A percentile compares a stretch with the other conserved stretches of the same genome.
These are phyloP conservation scores for Acaromyces ingoldii DNA, from an alignment of 1,284 basidiomycete genomes.

Conservation along the genomic window DNA sequence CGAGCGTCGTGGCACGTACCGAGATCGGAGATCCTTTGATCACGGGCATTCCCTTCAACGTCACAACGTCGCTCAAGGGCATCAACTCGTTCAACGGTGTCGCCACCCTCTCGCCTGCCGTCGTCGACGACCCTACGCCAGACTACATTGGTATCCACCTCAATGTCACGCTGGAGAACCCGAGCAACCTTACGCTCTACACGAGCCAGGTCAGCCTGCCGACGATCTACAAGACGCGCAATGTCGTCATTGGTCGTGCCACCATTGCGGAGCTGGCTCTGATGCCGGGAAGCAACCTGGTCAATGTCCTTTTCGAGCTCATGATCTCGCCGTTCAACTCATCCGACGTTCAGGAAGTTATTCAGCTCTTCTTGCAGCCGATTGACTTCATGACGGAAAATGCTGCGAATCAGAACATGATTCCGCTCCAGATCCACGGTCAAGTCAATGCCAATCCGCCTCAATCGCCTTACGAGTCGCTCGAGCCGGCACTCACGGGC, in stretches of 20 bases:
- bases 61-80: slow-evolving; percentile 60
- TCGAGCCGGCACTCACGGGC: slow-evolving; percentile 61
- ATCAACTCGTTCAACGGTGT: slow-evolving; percentile 30
- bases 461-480: slow-evolving; percentile 63
- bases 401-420: slow-evolving; percentile 4
- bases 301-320: slow-evolving; percentile 59
- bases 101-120: slow-evolving; percentile 57
- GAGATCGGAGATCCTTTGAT: slow-evolving; percentile 60
- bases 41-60: slow-evolving; percentile 62
- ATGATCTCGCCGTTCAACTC: slow-evolving; percentile 64
- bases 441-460: slow-evolving; percentile 41
- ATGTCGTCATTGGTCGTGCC: slow-evolving; percentile 52
- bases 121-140: slow-evolving; percentile 29
- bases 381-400: slow-evolving; percentile 33
- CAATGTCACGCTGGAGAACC: slow-evolving; percentile 30
- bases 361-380: slow-evolving; percentile 44
- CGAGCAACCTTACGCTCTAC: slow-evolving; percentile 59
- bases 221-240: slow-evolving; percentile 57
- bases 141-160: slow-evolving; percentile 21
- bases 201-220: slow-evolving; percentile 63
- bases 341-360: slow-evolving; percentile 59
- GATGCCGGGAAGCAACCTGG: slow-evolving; percentile 60
- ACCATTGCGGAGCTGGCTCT: slow-evolving; percentile 56
- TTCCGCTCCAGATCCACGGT: slow-evolving; percentile 15
- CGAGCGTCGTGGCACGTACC: slow-evolving; percentile 63